Evolutionary conservation across 176 grass and related monocot genomes (phyloP).

Genomic region (Oryza nivara): DNA sequence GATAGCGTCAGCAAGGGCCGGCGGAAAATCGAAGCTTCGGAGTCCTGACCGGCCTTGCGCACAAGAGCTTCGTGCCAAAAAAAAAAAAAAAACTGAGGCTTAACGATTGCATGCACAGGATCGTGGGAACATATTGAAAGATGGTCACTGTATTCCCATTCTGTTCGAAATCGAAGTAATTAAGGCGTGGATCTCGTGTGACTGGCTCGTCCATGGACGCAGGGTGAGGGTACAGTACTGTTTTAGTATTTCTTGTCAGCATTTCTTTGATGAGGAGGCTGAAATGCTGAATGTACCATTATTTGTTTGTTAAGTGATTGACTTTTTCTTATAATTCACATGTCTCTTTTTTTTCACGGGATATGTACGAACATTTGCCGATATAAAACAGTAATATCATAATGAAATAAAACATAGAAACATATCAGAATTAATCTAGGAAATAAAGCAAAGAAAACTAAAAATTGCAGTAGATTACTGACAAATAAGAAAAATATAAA

Average conservation of each 20-base stretch:
- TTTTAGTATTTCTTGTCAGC: background rate
- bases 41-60: slow-evolving; percentile 30
- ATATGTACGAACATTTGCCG: too few relatives aligned
- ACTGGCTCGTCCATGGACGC: background rate
- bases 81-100: background rate
- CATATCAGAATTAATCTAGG: too few relatives aligned
- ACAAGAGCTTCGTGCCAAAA: slow-evolving; percentile 11
- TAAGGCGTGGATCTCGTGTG: background rate
- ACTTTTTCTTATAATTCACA: too few relatives aligned
- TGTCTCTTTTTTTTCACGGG: too few relatives aligned
- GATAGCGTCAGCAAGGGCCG: background rate
- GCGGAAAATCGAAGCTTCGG: background rate
- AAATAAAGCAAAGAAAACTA: too few relatives aligned
- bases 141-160: background rate
- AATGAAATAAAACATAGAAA: too few relatives aligned
- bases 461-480: too few relatives aligned
- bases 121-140: background rate
- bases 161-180: background rate
- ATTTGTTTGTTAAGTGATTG: background rate
- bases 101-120: background rate
- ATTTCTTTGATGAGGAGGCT: background rate
- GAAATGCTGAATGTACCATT: background rate
- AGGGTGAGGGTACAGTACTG: background rate
- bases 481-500: too few relatives aligned
- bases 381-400: too few relatives aligned